These are phyloP conservation scores for Austroboletus rostrupii DNA, from an alignment of 1,284 basidiomycete genomes.

Conservation along the genomic window DNA sequence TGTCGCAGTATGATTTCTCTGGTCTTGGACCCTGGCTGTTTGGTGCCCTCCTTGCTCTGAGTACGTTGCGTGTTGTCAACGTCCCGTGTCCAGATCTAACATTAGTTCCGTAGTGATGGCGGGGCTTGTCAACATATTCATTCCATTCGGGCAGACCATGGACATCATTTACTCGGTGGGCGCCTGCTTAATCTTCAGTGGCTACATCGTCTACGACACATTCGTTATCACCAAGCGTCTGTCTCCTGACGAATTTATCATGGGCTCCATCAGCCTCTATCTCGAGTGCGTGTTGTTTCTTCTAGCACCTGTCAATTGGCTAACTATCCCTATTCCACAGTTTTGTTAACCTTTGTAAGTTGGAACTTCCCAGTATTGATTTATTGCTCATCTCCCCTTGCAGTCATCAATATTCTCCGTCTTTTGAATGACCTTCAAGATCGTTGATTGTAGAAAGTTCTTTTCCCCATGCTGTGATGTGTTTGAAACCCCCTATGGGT, in stretches of 20 bases:
- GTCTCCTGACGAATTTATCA: slow-evolving; percentile 84
- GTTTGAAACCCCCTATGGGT: background rate
- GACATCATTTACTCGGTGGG: slow-evolving; percentile 76
- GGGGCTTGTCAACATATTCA: slow-evolving; percentile 72
- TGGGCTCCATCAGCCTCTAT: slow-evolving; percentile 83
- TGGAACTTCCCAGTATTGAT: background rate
- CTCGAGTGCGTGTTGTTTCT: slow-evolving; percentile 58
- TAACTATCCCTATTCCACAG: slow-evolving; percentile 29
- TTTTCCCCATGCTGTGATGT: background rate
- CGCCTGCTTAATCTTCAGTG: slow-evolving; percentile 81
- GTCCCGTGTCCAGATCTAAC: slow-evolving; percentile 5
- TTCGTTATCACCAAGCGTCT: slow-evolving; percentile 77
- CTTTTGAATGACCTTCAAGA: slow-evolving; percentile 57
- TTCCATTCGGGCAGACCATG: slow-evolving; percentile 74
- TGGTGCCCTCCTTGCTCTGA: slow-evolving; percentile 65
- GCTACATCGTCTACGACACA: slow-evolving; percentile 84
- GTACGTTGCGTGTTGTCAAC: slow-evolving; percentile 38
- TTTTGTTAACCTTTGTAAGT: slow-evolving; percentile 74
- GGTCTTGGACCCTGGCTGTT: slow-evolving; percentile 84
- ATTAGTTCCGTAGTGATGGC: slow-evolving; percentile 53
- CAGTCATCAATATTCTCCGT: slow-evolving; percentile 75
- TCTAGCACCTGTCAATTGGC: background rate
- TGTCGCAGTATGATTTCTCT: slow-evolving; percentile 75
- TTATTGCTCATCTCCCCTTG: slow-evolving; percentile 8
- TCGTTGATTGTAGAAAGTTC: slow-evolving; percentile 25